These are phyloP conservation scores for Eimeria zaria DNA, from an alignment of 169 alveolate genomes.

Conservation along the genomic window DNA sequence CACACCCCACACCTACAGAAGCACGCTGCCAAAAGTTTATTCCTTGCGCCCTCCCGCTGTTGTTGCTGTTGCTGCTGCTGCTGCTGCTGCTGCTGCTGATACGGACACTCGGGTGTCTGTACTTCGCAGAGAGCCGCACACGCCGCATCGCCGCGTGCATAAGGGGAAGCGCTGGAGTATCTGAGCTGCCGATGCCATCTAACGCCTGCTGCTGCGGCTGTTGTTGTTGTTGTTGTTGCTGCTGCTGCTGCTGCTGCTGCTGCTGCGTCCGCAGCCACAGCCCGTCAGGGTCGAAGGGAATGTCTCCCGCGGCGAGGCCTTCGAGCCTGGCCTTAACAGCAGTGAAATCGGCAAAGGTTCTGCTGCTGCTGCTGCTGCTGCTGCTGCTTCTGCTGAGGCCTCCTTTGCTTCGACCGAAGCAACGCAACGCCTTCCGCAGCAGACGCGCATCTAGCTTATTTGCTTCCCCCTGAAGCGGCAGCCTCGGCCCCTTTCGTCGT, in stretches of 20 bases:
- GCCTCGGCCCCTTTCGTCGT: constrained; percentile 5
- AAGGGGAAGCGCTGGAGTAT: constrained; percentile 63
- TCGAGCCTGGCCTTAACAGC: constrained; percentile 56
- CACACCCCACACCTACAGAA: constrained; percentile 71
- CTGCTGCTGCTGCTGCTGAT: constrained; percentile 39
- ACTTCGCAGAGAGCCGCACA: constrained; percentile 79
- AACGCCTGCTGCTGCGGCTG: constrained; percentile 61
- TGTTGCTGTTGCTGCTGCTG: constrained; percentile 23
- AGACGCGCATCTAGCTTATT: neutral
- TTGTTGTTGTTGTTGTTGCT: constrained; percentile 69
- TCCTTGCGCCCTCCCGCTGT: constrained; percentile 54
- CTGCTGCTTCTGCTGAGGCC: constrained; percentile 64
- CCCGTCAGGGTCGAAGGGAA: constrained; percentile 80
- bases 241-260: constrained; percentile 51
- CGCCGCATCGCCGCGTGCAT: constrained; percentile 82
- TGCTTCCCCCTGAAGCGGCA: constrained; percentile 10
- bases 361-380: constrained; percentile 67
- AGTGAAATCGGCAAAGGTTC: constrained; percentile 35
- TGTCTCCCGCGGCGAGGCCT: constrained; percentile 70
- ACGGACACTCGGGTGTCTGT: constrained; percentile 77
- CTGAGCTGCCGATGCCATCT: neutral
- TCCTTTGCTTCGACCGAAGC: constrained; percentile 44
- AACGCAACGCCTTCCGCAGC: constrained; percentile 70
- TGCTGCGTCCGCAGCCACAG: constrained; percentile 66
- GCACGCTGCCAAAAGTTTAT: constrained; percentile 22